Evolutionary conservation across 495 filamentous ascomycete genomes (phyloP), one percentile per base, ranked within the genome.

Genomic region (Chaetomidium leptoderma): DNA sequence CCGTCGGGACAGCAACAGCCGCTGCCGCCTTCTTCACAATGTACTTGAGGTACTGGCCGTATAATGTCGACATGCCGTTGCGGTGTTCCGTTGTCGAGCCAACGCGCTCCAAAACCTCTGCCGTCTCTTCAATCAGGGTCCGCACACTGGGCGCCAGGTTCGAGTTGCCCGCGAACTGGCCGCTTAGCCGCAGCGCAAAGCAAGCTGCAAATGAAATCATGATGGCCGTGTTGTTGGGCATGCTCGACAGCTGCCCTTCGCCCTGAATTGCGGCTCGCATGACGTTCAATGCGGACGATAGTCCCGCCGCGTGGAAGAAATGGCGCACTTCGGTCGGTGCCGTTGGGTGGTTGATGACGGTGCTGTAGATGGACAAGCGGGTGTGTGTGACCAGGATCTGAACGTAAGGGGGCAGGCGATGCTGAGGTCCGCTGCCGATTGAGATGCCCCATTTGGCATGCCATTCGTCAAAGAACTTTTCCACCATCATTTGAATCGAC

Each of bases 201-300:
- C 85, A 87, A 17, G 86, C 86, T 1, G 85, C 85, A 53, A 87
- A 89, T 5, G 86, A 86, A 23, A 88, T 87, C 86, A 88, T 88
- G 60, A 88, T 88, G 37, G 84, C 83, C 0, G 86, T 88, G 58
- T 89, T 88, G 72, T 88, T 89, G 4, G 86, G 86, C 85, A 89
- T 88, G 10, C 85, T 87, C 36, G 84, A 83, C 4, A 89, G 76
- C 57, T 83, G 78, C 2, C 75, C 73, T 67, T 89, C 86, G 6
- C 86, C 86, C 68, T 87, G 85, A 14, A 87, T 86, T 14, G 86
- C 85, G 4, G 84, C 82, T 49, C 86, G 79, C 70, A 89, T 80
- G n/a, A 89, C 86, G 66, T 87, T 87, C 17, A 89, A 63, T 2
- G 86, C 83, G 0, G 86, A 85, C 0, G 86, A 88, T 17, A 89